Evolutionary conservation across 1,139 yeast species (phyloP), one percentile per base, ranked within the genome.

Genomic region (Pichia sp.): DNA sequence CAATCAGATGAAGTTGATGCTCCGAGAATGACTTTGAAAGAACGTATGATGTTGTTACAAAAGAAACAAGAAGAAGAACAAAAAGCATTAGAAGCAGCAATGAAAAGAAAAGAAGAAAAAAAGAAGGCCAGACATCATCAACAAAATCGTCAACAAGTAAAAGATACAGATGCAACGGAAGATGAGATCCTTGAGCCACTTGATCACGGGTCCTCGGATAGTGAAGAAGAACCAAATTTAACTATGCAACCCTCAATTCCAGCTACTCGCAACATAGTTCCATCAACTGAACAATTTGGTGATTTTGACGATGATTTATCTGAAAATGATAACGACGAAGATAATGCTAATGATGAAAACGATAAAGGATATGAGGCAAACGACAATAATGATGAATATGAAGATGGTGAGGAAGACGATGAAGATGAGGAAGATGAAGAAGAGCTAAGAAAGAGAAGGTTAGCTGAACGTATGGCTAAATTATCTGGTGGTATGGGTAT

Each of bases 401-500:
- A 64, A 1, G 65, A 61, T 6, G 65, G 59, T 0, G 70, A 63
- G 0, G 69, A 66, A 1, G 69, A 60, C 0, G 69, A 71, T 5
- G 78, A 74, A 3, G 78, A 72, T 1, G 76, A 69, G 0, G 77
- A 71, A 14, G 79, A 74, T 33, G 80, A 83, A 47, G 98, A 90
- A 65, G 96, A 89, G 59, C 75, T 84, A 19, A 81, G 85, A 56
- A 80, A 95, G 62, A 79, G 86, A 54, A 89, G 84, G 18, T 75
- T 93, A 53, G 84, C 96, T 36, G 96, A 88, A 60, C 80, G 98
- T 59, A 93, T 93, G 97, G 99, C 99, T 22, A 89, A 86, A 62
- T 79, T 95, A 29, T 87, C 98, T 0, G 91, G 91, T 19, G 96
- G 96, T 16, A 84, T 95, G 66, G 95, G 95, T 51, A 85, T 87